Base-by-base conservation (phyloP, 192 early-diverging fungal species). In the Entomortierella parvispora region DNA sequence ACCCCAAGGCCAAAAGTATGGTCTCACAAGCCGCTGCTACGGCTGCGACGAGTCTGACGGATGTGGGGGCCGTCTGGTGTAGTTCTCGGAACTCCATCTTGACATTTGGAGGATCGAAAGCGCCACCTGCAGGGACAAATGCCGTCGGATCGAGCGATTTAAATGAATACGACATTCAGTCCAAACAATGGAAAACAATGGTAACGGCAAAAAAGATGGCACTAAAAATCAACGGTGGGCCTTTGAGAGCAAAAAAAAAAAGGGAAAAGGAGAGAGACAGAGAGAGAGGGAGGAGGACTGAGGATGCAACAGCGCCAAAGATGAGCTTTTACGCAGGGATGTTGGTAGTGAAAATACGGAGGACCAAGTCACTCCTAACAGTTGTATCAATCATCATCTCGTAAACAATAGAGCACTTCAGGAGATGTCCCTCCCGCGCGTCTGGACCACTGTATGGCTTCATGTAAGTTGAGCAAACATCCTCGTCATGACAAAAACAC, bases 371-470 rank as follows among this genome's bases (percentile, higher is more conserved):
- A n/a, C n/a, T n/a, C n/a, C n/a, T n/a, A n/a, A n/a, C n/a, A n/a
- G n/a, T n/a, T n/a, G n/a, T n/a, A n/a, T n/a, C n/a, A n/a, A n/a
- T n/a, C n/a, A n/a, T n/a, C n/a, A n/a, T n/a, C n/a, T n/a, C n/a
- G n/a, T 58, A 43, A 6, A 65, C 20, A 33, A 20, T 58, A 77
- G 72, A 56, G 29, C 52, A 77, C 72, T 2, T 43, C 65, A 3
- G 72, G 72, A 1, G 65, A 77, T 26, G 22, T 68, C 1, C 72
- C 72, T 10, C 65, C 65, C 12, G 52, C 72, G n/a, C 64, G 72
- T 11, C 43, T 77, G 34, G 72, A 77, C 47, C 72, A 77, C 47
- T 77, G 72, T 34, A 67, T 77, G 59, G 72, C 65, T 46, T 58
- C 37, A 9, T 77, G 72, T 77, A 77, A 63, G 72, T 53, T 1